Evolutionary conservation across 805 yeast genomes (phyloP), one percentile per base, ranked within the genome.

Genomic region (Hanseniaspora taiwanica): DNA sequence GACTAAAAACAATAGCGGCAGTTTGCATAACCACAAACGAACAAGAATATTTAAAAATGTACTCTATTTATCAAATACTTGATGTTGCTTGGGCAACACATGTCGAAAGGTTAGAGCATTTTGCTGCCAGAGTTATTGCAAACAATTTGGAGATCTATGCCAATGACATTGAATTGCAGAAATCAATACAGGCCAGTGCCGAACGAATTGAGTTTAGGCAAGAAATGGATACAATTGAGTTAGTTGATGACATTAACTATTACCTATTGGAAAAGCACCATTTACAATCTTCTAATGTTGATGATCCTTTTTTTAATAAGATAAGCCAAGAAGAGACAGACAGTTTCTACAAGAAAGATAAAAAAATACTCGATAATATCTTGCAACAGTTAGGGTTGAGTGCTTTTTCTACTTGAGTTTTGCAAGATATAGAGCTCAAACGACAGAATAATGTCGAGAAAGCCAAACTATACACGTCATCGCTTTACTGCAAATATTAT

Each of bases 191-290:
- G 17, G 66, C 64, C 46, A 66, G 74, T 52, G 79, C 89, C 0
- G 46, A 50, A 13, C 60, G 83, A 48, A 80, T 82, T 38, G 51
- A 67, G 17, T 58, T 54, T 13, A 67, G 91, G 52, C 76, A 82
- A 48, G 83, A 76, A 44, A 78, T 81, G 0, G 94, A 82, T 59
- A 78, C 89, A 1, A 78, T 82, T 51, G 94, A 82, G 50, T 61
- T 82, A 48, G 64, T 82, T 21, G 94, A 81, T 56, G 93, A 81
- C 59, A 76, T 82, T 9, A 63, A 86, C 46, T 82, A 69, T 55
- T 78, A 76, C 46, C 55, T 82, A 36, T 40, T 57, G 13, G 46
- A 54, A 35, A 56, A 54, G 36, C 51, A 57, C 39, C 50, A 50
- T 7, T 43, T 58, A 33, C 59, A 56, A 31, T 46, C 48, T 2